These are phyloP conservation scores for Flammula alnicola DNA, from an alignment of 1,284 basidiomycete genomes.

Conservation along the genomic window DNA sequence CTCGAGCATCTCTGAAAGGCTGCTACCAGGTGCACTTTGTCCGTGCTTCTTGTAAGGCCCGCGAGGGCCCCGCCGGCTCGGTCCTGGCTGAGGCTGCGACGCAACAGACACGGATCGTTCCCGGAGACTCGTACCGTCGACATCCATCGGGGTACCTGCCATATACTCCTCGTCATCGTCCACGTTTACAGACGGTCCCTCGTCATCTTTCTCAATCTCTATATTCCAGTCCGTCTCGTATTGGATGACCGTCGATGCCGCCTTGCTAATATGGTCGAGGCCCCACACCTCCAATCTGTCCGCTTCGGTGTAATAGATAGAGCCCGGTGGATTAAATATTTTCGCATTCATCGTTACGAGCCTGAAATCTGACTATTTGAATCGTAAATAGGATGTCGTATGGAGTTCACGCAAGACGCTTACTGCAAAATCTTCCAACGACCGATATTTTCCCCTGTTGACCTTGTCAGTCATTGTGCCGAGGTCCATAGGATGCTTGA, in stretches of 20 bases:
- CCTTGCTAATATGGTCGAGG: slow-evolving; percentile 72
- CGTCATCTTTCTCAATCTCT: slow-evolving; percentile 74
- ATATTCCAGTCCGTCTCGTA: slow-evolving; percentile 85
- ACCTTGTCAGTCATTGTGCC: slow-evolving; percentile 79
- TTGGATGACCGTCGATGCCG: slow-evolving; percentile 72
- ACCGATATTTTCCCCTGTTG: slow-evolving; percentile 66
- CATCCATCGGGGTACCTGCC: slow-evolving; percentile 43
- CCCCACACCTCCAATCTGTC: slow-evolving; percentile 70
- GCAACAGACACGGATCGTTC: slow-evolving; percentile 43
- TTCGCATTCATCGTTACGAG: slow-evolving; percentile 78
- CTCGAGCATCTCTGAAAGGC: slow-evolving; percentile 62
- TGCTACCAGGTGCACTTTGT: slow-evolving; percentile 27
- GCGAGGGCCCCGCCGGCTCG: slow-evolving; percentile 43
- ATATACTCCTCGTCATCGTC: slow-evolving; percentile 55
- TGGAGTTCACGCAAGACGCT: slow-evolving; percentile 31
- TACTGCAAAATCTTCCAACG: slow-evolving; percentile 77
- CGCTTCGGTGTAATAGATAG: slow-evolving; percentile 74
- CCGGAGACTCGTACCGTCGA: slow-evolving; percentile 36
- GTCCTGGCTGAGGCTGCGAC: slow-evolving; percentile 38
- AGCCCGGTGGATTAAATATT: slow-evolving; percentile 71
- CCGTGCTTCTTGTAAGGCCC: slow-evolving; percentile 52
- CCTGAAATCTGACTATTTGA: slow-evolving; percentile 62
- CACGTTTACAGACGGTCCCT: slow-evolving; percentile 40
- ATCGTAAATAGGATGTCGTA: slow-evolving; percentile 4
- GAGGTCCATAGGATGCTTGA: slow-evolving; percentile 82